phyloP scores from a whole-genome alignment of 495 filamentous ascomycete genomes.

The Clavariopsis aquatica region DNA sequence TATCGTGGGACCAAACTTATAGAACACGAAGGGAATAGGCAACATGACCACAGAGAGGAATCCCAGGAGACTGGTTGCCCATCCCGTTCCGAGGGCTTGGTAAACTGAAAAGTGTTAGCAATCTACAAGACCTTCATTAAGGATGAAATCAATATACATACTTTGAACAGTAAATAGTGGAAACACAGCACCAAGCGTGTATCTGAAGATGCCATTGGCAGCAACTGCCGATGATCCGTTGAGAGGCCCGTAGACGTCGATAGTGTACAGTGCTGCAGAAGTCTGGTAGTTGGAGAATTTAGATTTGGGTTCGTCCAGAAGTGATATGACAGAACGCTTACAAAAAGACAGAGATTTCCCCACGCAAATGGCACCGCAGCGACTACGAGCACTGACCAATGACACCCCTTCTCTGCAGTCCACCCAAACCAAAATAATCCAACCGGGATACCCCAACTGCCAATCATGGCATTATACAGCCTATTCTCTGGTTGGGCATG shows the following conservation, averaged over 20 bases:
- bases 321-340: too few relatives aligned
- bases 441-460: conserved; percentile 70
- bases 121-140: neutral
- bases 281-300: conserved; percentile 33
- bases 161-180: conserved; percentile 58
- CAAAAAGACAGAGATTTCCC: conserved; percentile 64
- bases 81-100: conserved; percentile 44
- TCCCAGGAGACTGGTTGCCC: conserved; percentile 50
- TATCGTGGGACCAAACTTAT: conserved; percentile 43
- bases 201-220: conserved; percentile 66
- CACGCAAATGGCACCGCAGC: conserved; percentile 68
- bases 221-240: conserved; percentile 63
- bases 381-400: conserved; percentile 66
- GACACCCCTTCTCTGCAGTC: conserved; percentile 58
- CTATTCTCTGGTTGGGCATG: conserved; percentile 78
- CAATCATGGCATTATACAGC: conserved; percentile 83
- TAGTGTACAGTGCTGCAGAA: conserved; percentile 55
- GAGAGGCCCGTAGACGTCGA: conserved; percentile 60
- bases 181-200: conserved; percentile 62
- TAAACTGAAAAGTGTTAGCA: conserved; percentile 42
- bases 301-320: too few relatives aligned
- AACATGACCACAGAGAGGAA: conserved; percentile 48
- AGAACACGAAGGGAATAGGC: conserved; percentile 50
- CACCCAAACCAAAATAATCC: conserved; percentile 70
- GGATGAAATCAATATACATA: conserved; percentile 21